Evolutionary conservation across 2,329 filamentous ascomycete species (phyloP).

Genomic region (Ceratocystis huliohia): DNA sequence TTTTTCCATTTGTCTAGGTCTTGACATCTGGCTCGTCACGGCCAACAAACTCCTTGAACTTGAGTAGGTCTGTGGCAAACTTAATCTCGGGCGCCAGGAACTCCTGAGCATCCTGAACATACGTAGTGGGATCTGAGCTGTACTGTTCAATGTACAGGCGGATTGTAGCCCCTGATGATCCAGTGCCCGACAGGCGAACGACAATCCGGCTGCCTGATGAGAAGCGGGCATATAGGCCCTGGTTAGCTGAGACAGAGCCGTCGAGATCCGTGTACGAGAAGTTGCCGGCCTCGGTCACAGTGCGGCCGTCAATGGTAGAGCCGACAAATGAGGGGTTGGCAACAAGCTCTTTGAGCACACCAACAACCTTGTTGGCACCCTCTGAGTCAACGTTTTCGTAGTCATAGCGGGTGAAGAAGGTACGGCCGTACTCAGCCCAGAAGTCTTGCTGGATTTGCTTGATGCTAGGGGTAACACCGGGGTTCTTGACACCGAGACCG

Average conservation of each 20-base stretch:
- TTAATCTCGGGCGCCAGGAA: conserved; percentile 85
- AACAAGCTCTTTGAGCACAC: conserved; percentile 66
- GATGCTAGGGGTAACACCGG: conserved; percentile 75
- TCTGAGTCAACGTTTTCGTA: conserved; percentile 91
- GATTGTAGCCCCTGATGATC: conserved; percentile 90
- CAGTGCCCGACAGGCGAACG: conserved; percentile 86
- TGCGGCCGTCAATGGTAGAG: conserved; percentile 66
- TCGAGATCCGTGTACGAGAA: conserved; percentile 99
- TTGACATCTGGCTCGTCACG: conserved; percentile 91
- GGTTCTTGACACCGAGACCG: conserved; percentile 71
- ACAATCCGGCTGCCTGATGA: conserved; percentile 91
- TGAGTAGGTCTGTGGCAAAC: conserved; percentile 71
- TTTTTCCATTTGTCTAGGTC: conserved; percentile 44
- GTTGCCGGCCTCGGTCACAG: conserved; percentile 80
- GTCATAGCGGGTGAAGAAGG: conserved; percentile 98
- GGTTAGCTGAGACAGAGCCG: conserved; percentile 86
- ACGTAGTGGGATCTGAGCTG: conserved; percentile 66
- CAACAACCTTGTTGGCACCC: conserved; percentile 80
- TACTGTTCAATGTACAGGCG: conserved; percentile 96
- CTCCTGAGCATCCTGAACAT: conserved; percentile 74
- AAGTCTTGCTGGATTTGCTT: conserved; percentile 94
- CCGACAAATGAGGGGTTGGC: conserved; percentile 63
- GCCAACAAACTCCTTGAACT: conserved; percentile 87
- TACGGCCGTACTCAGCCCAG: conserved; percentile 91
- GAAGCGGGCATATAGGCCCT: conserved; percentile 90